These are phyloP conservation scores for Pythium graminicola DNA, from an alignment of 352 stramenopile genomes.

Conservation along the genomic window DNA sequence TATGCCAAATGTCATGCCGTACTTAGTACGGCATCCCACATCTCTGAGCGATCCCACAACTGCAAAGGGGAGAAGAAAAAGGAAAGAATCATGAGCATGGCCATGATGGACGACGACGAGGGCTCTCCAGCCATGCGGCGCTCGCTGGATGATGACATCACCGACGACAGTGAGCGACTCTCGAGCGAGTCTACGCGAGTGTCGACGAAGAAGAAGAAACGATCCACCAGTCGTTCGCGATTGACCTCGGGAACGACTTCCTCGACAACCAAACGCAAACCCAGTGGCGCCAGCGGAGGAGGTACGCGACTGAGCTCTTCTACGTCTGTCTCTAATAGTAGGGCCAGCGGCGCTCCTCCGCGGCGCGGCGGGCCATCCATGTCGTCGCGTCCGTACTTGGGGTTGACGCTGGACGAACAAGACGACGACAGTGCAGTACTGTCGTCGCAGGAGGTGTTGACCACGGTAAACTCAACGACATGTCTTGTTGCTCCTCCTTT, in stretches of 20 bases:
- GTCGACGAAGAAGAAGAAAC: constrained; percentile 17
- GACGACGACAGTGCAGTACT: constrained; percentile 7
- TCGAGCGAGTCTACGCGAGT: constrained; percentile 10
- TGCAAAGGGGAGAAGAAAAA: constrained; percentile 1
- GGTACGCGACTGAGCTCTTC: constrained; percentile 19
- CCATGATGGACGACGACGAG: constrained; percentile 21
- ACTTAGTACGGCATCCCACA: not conserved
- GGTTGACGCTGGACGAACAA: constrained; percentile 15
- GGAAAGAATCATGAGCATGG: constrained; percentile 30
- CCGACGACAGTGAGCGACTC: constrained; percentile 14
- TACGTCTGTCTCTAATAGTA: constrained; percentile 10
- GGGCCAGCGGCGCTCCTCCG: constrained; percentile 5
- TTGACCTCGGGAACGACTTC: constrained; percentile 1
- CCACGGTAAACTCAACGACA: constrained; percentile 50
- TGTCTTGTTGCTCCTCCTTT: constrained; percentile 42
- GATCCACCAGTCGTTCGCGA: constrained; percentile 19
- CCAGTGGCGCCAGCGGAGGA: constrained; percentile 17
- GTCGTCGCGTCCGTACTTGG: constrained; percentile 15
- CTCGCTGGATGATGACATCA: not conserved
- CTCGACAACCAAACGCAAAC: constrained; percentile 18
- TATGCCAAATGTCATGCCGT: not conserved
- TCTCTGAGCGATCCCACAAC: not conserved
- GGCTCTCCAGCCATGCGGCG: not conserved
- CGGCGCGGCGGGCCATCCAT: not conserved
- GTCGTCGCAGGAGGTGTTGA: not conserved